phyloP scores from a whole-genome alignment of 331 rosid genomes.

The Saraca asoca region DNA sequence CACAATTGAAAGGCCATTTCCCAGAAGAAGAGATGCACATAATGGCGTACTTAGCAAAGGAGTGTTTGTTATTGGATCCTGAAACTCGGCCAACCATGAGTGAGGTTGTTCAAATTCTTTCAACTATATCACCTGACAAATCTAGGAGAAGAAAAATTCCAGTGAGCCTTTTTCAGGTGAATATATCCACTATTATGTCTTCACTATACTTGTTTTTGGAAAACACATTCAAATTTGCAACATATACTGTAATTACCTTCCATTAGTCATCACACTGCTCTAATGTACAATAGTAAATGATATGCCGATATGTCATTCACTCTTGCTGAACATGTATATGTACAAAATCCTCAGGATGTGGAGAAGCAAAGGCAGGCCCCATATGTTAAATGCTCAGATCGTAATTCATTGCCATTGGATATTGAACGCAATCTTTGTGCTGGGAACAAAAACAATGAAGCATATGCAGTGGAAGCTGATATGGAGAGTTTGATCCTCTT shows the following conservation, averaged over 20 bases:
- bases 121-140: conserved; percentile 70
- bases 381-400: conserved; percentile 39
- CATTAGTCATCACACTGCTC: conserved; percentile 30
- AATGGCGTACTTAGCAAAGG: conserved; percentile 94
- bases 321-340: conserved; percentile 36
- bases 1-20: conserved; percentile 65
- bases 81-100: conserved; percentile 92
- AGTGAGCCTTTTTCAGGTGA: conserved; percentile 68
- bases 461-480: conserved; percentile 46
- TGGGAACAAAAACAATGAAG: conserved; percentile 39
- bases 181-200: conserved; percentile 7
- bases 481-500: conserved; percentile 54
- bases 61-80: conserved; percentile 89
- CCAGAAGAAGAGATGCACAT: conserved; percentile 84
- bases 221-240: background rate
- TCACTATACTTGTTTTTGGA: background rate
- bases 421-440: conserved; percentile 39
- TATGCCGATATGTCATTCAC: conserved; percentile 20
- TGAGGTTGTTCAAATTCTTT: conserved; percentile 91
- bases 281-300: conserved; percentile 32
- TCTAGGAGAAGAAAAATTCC: conserved; percentile 64
- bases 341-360: conserved; percentile 42
- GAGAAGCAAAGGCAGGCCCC: conserved; percentile 55
- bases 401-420: conserved; percentile 46
- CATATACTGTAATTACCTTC: background rate